These are phyloP conservation scores for Camelina neglecta DNA, from an alignment of 345 rosid species.

Conservation along the genomic window DNA sequence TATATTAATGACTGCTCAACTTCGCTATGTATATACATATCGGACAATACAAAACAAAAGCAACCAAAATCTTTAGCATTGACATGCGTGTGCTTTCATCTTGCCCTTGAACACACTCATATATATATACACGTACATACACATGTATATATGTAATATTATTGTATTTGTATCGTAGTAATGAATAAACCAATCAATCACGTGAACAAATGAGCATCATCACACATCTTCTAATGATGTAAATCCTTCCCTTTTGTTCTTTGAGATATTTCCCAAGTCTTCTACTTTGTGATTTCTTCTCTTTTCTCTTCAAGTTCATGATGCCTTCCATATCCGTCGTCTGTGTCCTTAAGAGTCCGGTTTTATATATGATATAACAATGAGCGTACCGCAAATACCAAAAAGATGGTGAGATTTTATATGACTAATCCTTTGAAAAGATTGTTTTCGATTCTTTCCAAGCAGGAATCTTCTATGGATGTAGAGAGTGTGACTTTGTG, in stretches of 20 bases:
- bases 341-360: neutral
- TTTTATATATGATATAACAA: neutral
- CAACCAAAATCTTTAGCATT: constrained; percentile 4
- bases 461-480: constrained; percentile 19
- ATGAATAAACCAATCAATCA: constrained; percentile 31
- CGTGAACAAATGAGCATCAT: constrained; percentile 44
- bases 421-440: neutral
- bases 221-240: constrained; percentile 48
- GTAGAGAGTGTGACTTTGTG: constrained; percentile 26
- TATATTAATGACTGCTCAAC: constrained; percentile 9
- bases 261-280: constrained; percentile 46
- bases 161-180: neutral
- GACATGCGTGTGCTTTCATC: neutral
- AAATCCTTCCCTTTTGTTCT: constrained; percentile 45
- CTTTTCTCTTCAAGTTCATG: constrained; percentile 40
- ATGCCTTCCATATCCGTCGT: constrained; percentile 32
- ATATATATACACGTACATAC: constrained; percentile 5
- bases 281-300: constrained; percentile 43
- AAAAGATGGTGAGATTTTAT: neutral
- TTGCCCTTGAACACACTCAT: neutral
- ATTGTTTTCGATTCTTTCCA: constrained; percentile 11
- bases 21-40: constrained; percentile 11
- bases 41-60: constrained; percentile 19
- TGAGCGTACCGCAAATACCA: neutral
- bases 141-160: neutral